Percentiles rank a stretch among this genome's conserved stretches.
These are phyloP conservation scores for Jatropha curcas DNA, from an alignment of 345 rosid genomes.

Conservation along the genomic window DNA sequence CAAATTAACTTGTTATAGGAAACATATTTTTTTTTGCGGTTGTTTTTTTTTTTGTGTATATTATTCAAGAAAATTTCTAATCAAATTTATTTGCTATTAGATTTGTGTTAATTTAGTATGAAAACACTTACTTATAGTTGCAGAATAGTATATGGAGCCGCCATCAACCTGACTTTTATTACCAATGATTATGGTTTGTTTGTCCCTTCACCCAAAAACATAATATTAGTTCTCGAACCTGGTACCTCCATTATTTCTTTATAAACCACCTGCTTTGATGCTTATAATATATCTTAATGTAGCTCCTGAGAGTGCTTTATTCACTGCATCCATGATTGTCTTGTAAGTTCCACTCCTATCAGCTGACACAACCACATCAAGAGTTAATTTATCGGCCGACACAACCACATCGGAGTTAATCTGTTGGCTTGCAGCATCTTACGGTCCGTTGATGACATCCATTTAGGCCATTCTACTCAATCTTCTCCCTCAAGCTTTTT, in stretches of 20 bases:
- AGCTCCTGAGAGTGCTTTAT: conserved; percentile 16
- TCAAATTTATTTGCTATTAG: too few species aligned
- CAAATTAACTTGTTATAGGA: too few species aligned
- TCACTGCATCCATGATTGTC: conserved; percentile 28
- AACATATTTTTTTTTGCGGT: too few species aligned
- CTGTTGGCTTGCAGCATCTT: conserved; percentile 20
- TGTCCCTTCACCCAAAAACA: conserved; percentile 26
- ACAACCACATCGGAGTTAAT: too few species aligned
- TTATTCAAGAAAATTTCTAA: too few species aligned
- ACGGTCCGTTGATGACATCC: conserved; percentile 25
- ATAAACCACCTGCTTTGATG: conserved; percentile 31
- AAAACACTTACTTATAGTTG: conserved; percentile 25
- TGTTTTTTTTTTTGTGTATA: too few species aligned
- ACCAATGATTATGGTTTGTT: conserved; percentile 18
- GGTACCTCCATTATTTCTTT: conserved; percentile 21
- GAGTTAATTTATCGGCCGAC: too few species aligned
- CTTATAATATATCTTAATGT: conserved; percentile 20
- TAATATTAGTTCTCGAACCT: conserved; percentile 16
- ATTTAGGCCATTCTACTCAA: conserved; percentile 16
- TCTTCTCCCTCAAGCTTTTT: conserved; percentile 19
- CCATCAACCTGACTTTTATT: conserved; percentile 19
- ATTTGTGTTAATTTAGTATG: too few species aligned
- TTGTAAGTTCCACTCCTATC: conserved; percentile 27
- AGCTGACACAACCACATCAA: conserved; percentile 28
- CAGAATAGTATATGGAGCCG: conserved; percentile 24